Percentiles rank a stretch among this genome's conserved stretches.
Evolutionary conservation across 2,329 filamentous ascomycete species (phyloP).

Genomic region (Neoarthrinium moseri): DNA sequence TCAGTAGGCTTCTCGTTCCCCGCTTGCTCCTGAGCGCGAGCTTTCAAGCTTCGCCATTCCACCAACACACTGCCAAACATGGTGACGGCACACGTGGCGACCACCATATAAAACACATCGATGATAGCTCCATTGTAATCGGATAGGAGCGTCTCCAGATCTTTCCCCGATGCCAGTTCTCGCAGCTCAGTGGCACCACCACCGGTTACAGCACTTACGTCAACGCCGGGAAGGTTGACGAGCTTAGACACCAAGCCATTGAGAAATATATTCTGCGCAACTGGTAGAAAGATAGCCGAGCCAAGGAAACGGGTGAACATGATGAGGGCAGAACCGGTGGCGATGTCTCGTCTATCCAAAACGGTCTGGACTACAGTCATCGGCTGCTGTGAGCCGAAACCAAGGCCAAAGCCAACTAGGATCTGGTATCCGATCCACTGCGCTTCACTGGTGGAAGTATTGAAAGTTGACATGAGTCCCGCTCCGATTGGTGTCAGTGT

Average conservation of each 20-base stretch:
- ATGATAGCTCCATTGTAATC: slow-evolving; percentile 19
- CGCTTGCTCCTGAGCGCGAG: neutral
- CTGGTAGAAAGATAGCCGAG: slow-evolving; percentile 20
- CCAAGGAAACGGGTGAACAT: slow-evolving; percentile 22
- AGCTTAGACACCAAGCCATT: slow-evolving; percentile 19
- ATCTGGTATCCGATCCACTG: slow-evolving; percentile 30
- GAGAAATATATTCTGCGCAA: slow-evolving; percentile 21
- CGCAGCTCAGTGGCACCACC: slow-evolving; percentile 20
- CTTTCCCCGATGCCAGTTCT: slow-evolving; percentile 14
- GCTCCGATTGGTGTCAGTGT: slow-evolving; percentile 34
- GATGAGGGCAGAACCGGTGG: slow-evolving; percentile 22
- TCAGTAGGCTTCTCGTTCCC: too few relatives aligned
- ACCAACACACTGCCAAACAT: slow-evolving; percentile 19
- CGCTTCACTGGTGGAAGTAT: slow-evolving; percentile 8
- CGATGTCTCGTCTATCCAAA: slow-evolving; percentile 19
- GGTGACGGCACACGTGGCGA: slow-evolving; percentile 12
- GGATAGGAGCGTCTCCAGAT: slow-evolving; percentile 14
- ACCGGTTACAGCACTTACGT: slow-evolving; percentile 14
- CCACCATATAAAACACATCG: slow-evolving; percentile 17
- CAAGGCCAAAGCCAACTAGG: slow-evolving; percentile 25
- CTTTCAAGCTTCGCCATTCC: slow-evolving; percentile 20
- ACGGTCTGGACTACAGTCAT: slow-evolving; percentile 23
- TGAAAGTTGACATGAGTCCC: slow-evolving; percentile 40
- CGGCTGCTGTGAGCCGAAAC: slow-evolving; percentile 25
- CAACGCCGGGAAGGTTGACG: slow-evolving; percentile 19